Percentiles rank a stretch among this genome's conserved stretches.
These are phyloP conservation scores for Albizia julibrissin DNA, from an alignment of 306 rosid species.

Conservation along the genomic window DNA sequence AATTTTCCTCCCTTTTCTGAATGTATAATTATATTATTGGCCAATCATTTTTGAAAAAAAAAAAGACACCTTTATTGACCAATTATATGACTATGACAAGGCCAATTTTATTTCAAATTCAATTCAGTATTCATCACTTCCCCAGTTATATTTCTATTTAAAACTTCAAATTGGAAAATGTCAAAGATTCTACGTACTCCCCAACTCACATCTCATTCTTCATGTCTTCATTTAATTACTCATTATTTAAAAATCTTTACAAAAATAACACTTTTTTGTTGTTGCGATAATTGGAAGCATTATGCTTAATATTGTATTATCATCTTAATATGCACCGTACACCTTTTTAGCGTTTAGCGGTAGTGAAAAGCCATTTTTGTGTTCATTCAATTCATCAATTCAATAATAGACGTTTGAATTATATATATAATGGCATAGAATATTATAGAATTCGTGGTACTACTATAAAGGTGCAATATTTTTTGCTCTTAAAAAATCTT, in stretches of 20 bases:
- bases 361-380: background rate
- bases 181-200: too few relatives aligned
- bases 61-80: background rate
- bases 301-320: background rate
- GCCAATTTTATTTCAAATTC: background rate
- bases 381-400: background rate
- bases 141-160: background rate
- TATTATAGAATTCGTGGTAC: too few relatives aligned
- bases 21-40: too few relatives aligned
- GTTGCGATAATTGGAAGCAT: background rate
- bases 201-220: background rate
- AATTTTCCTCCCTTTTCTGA: background rate
- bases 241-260: too few relatives aligned
- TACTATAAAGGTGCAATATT: too few relatives aligned
- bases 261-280: too few relatives aligned
- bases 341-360: background rate
- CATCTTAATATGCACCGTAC: background rate
- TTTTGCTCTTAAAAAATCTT: background rate
- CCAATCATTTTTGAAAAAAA: too few relatives aligned
- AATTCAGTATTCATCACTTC: background rate
- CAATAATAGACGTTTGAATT: background rate
- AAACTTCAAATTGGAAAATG: background rate
- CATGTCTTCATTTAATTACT: background rate
- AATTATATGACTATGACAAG: background rate
- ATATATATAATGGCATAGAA: background rate